These are phyloP conservation scores for Aspergillus hancockii DNA, from an alignment of 495 filamentous ascomycete species.

Conservation along the genomic window DNA sequence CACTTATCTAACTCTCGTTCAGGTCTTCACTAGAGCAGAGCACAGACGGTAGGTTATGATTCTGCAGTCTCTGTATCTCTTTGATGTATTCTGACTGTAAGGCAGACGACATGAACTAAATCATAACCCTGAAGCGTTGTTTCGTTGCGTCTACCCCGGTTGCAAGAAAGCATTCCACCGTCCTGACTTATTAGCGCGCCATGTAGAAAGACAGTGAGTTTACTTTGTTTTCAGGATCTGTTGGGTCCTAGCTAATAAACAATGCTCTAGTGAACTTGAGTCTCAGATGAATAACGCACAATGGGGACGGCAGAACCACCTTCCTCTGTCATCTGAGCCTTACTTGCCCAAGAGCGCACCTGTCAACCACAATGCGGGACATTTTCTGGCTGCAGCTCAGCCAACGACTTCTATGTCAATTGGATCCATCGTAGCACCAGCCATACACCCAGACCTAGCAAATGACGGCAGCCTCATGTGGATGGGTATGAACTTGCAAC, in stretches of 20 bases:
- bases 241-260: conserved; percentile 11
- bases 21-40: conserved; percentile 85
- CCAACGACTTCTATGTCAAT: conserved; percentile 46
- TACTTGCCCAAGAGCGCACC: conserved; percentile 33
- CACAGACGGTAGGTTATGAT: conserved; percentile 65
- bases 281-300: conserved; percentile 36
- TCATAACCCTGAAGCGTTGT: conserved; percentile 70
- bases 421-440: conserved; percentile 43
- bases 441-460: conserved; percentile 44
- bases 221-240: neutral
- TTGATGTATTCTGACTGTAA: conserved; percentile 9
- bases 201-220: conserved; percentile 81
- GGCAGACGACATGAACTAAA: conserved; percentile 82
- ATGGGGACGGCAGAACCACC: conserved; percentile 35
- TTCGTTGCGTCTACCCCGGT: conserved; percentile 62
- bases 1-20: conserved; percentile 15
- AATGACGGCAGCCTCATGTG: conserved; percentile 40
- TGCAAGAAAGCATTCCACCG: conserved; percentile 83
- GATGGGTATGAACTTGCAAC: conserved; percentile 39
- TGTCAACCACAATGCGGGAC: conserved; percentile 23
- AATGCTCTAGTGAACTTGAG: conserved; percentile 38
- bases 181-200: conserved; percentile 73
- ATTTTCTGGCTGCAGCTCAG: conserved; percentile 31
- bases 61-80: neutral
- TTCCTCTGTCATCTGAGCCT: conserved; percentile 23